A percentile compares a stretch with the other conserved stretches of the same genome.
phyloP scores from a whole-genome alignment of 768 basidiomycete species.

The Tylopilus sp. region DNA sequence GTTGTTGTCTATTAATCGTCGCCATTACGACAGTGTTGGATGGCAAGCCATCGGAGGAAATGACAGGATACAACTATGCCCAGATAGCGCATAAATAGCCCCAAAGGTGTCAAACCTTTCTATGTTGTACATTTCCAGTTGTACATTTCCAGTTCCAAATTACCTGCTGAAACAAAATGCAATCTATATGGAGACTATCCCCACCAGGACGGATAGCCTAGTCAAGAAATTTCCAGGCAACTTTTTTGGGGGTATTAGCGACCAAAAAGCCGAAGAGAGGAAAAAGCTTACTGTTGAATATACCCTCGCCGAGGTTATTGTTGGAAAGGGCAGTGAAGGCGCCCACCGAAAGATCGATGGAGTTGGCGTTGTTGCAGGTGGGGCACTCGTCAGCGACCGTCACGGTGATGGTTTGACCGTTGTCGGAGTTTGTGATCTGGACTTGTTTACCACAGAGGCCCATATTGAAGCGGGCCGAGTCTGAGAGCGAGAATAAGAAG shows the following conservation, averaged over 20 bases:
- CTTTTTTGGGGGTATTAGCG: constrained; percentile 14
- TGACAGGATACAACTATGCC: constrained; percentile 8
- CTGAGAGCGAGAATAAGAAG: constrained; percentile 28
- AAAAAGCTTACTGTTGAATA: constrained; percentile 50
- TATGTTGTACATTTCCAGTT: neutral
- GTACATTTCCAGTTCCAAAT: neutral
- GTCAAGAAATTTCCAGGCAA: constrained; percentile 28
- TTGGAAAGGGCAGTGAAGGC: constrained; percentile 56
- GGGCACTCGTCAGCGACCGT: constrained; percentile 81
- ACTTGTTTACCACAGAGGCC: constrained; percentile 65
- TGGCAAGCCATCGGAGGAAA: constrained; percentile 11
- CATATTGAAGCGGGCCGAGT: constrained; percentile 52
- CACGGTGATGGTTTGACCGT: constrained; percentile 49
- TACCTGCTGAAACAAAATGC: neutral
- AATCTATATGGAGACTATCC: constrained; percentile 24
- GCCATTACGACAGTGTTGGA: constrained; percentile 1
- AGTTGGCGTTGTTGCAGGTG: constrained; percentile 60
- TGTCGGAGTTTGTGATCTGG: constrained; percentile 59
- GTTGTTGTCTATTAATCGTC: neutral
- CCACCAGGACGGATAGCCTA: constrained; percentile 43
- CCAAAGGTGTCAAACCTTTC: constrained; percentile 6
- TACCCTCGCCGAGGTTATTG: constrained; percentile 46
- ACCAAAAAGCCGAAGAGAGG: neutral
- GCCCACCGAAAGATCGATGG: constrained; percentile 68
- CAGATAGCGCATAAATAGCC: constrained; percentile 13